These are phyloP conservation scores for Protostelium mycophagum DNA, from an alignment of 78 protist species.

Conservation along the genomic window DNA sequence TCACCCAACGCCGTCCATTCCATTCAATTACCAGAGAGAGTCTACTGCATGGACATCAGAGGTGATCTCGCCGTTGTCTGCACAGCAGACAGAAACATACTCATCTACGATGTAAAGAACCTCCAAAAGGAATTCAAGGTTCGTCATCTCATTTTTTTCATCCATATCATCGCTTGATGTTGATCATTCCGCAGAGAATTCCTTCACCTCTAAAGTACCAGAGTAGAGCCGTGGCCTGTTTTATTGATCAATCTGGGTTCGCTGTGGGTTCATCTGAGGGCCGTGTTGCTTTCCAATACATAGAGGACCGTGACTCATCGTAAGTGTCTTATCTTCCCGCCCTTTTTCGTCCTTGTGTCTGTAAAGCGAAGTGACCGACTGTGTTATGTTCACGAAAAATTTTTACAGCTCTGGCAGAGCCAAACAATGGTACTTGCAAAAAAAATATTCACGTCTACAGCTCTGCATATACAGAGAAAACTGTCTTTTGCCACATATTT, in stretches of 20 bases:
- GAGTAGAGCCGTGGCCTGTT: constrained; percentile 56
- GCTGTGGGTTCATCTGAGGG: constrained; percentile 92
- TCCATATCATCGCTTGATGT: constrained; percentile 4
- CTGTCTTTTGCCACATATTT: no score
- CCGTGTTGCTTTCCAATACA: constrained; percentile 77
- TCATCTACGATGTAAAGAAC: constrained; percentile 39
- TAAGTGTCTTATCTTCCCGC: constrained; percentile 1
- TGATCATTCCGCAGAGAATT: constrained; percentile 4
- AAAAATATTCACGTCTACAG: no score
- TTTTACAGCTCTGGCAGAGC: no score
- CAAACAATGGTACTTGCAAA: no score
- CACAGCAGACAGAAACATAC: constrained; percentile 69
- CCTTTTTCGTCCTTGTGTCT: background rate
- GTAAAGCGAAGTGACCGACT: background rate
- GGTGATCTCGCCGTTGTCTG: constrained; percentile 53
- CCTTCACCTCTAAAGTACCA: constrained; percentile 75
- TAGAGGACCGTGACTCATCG: constrained; percentile 43
- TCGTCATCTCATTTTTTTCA: background rate
- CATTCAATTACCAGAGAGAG: constrained; percentile 37
- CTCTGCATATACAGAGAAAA: no score
- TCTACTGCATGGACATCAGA: constrained; percentile 49
- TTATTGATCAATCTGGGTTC: constrained; percentile 74
- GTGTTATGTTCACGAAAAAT: no score
- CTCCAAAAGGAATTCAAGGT: constrained; percentile 20
- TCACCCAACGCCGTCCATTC: constrained; percentile 22